Base-by-base conservation (phyloP, 2,329 filamentous ascomycete genomes). In the Allantophomopsis cytisporea region DNA sequence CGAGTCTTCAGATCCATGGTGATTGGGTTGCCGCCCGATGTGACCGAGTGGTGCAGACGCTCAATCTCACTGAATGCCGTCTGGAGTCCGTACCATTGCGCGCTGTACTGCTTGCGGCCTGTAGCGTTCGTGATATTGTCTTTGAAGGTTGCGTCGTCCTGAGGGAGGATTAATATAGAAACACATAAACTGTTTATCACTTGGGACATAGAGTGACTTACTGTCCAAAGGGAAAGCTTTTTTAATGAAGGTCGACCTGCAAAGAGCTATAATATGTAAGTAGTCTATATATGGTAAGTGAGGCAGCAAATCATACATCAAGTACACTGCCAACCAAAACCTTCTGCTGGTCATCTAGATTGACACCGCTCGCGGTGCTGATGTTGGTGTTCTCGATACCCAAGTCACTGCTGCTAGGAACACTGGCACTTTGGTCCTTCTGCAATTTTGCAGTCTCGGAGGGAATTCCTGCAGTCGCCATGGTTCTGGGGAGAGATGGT, bases 21-120 rank as follows among this genome's bases (percentile, higher is more conserved):
- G 32, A 80, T 77, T 1, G 76, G 75, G 46, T 80, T 77, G 1
- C 73, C 73, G 0, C 60, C 54, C 13, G 61, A 64, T 1, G 58
- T 71, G 10, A 80, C 73, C 31, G 61, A 53, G 51, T 76, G 68
- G 30, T 62, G 58, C 36, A 73, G 59, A 18, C 72, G 66, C 51
- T 70, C 60, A 47, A 79, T 78, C 37, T 72, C 64, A 35, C 59
- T 62, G 53, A 80, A 80, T 2, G 72, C 66, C 4, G 65, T 56
- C 39, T 73, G 63, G 1, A 80, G 61, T 2, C 75, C 76, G 51
- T 80, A 80, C 66, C 63, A 68, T 44, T 66, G 63, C 3, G 64
- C 61, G 13, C 60, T 55, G 46, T 53, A 67, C 42, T 71, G 64
- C 45, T 69, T 63, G 40, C 69, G 65, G 7, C 76, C 75, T 16